Base-by-base conservation (phyloP, 176 grass and related monocot genomes). In the Oryza brachyantha region DNA sequence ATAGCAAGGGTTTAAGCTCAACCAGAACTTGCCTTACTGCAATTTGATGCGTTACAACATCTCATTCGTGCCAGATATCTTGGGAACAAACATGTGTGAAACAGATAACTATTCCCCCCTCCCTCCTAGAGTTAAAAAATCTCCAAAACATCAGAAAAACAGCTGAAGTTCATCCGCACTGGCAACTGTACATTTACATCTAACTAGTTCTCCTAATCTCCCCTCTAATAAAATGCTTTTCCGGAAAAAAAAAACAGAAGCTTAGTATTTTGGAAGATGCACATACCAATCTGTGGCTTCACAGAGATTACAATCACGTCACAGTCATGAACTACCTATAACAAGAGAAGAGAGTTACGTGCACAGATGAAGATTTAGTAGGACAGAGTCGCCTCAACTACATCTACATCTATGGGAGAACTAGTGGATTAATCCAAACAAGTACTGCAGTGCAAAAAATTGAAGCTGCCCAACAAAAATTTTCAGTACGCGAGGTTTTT, bases 251-350 rank as follows among this genome's bases (percentile, higher is more conserved):
- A 21, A 52, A 19, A 54, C 8, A 52, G 14, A n/a, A n/a, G n/a
- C n/a, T n/a, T n/a, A n/a, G n/a, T n/a, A n/a, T n/a, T n/a, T n/a
- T n/a, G n/a, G n/a, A n/a, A 9, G 63, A 68, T 26, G 19, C n/a
- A 2, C 77, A 60, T 90, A 96, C 96, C 92, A 5, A 91, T 82
- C 90, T 99, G 92, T 75, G 96, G 96, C 50, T 99, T 99, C 8
- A 99, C 92, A 14, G 96, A 95, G 74, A 99, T 92, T 74, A 96
- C 83, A 77, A 99, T 79, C 38, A 99, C 84, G 73, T 99, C 92
- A 5, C 96, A 96, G 29, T 89, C 88, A 9, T 93, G 81, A 1
- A 93, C 92, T 8, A 99, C 90, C 96, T 99, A 32, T 25, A 24
- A 57, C 52, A 29, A 27, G 14, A 24, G 21, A 14, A 37, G 4